Percentiles rank a stretch among this genome's conserved stretches.
Conservation (phyloP, 768 basidiomycete genomes). For the Boletus rubescentipes region DNA sequence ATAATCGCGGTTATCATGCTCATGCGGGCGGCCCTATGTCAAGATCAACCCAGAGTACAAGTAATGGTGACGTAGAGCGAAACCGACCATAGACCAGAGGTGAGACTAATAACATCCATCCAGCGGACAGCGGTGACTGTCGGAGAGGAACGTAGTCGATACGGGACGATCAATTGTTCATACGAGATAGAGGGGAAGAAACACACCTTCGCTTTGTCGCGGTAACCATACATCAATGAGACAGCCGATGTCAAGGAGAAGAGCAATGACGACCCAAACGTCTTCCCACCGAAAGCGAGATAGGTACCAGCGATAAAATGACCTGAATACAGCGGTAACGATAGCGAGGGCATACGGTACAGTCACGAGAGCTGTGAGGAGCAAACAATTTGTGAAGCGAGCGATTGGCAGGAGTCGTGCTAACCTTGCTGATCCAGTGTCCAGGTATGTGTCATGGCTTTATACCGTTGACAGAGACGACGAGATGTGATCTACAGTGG, state of each 20-base stretch:
- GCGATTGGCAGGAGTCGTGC: too few species aligned
- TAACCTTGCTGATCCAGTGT: not conserved
- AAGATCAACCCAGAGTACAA: not conserved
- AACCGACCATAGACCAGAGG: slow-evolving; percentile 1
- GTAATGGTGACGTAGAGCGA: not conserved
- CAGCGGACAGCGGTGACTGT: not conserved
- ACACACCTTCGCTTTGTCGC: not conserved
- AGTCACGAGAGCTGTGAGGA: not conserved
- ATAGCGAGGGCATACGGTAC: not conserved
- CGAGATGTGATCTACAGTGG: not conserved
- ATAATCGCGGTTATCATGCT: slow-evolving; percentile 4
- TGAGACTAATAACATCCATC: not conserved
- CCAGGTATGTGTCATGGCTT: not conserved
- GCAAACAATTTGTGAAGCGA: not conserved
- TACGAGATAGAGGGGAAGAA: too few species aligned
- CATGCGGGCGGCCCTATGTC: slow-evolving; percentile 1
- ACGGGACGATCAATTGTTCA: not conserved
- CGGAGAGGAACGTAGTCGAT: not conserved
- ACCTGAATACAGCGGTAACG: not conserved
- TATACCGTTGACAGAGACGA: not conserved
- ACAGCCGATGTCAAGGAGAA: not conserved
- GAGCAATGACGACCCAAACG: not conserved
- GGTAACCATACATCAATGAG: not conserved
- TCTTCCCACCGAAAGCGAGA: slow-evolving; percentile 7
- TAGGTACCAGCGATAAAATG: not conserved